Evolutionary conservation across 345 rosid species (phyloP).

Genomic region (Populus tremula): DNA sequence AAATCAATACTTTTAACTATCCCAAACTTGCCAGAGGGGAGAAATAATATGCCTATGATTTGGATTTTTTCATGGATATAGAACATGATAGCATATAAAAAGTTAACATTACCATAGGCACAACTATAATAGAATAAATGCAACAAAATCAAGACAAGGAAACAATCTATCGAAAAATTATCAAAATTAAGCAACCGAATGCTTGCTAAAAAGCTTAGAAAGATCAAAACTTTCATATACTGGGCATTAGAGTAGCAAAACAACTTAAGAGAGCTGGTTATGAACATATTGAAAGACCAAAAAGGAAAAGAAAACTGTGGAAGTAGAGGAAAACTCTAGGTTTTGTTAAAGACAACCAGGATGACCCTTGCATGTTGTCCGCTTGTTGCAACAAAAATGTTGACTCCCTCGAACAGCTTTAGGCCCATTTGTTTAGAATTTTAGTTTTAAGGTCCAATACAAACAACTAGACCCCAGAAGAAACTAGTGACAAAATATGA

Average conservation of each 20-base stretch:
- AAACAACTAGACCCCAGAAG: not conserved
- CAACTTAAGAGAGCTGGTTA: not conserved
- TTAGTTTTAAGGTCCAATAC: not conserved
- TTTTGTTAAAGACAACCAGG: not conserved
- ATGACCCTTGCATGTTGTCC: not conserved
- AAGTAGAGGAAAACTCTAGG: not conserved
- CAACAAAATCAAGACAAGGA: not conserved
- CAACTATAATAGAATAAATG: not conserved
- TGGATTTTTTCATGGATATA: not conserved
- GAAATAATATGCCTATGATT: not conserved
- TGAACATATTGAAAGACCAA: not conserved
- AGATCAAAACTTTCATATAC: not conserved
- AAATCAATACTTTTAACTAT: too few relatives aligned
- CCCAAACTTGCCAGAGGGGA: too few relatives aligned
- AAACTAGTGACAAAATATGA: not conserved
- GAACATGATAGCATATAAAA: not conserved
- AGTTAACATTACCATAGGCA: not conserved
- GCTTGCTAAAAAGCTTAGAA: not conserved
- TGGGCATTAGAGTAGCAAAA: not conserved
- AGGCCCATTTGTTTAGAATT: not conserved
- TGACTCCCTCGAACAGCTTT: not conserved
- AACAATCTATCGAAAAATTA: not conserved
- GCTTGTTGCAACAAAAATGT: not conserved
- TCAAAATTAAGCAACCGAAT: not conserved
- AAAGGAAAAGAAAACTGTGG: not conserved